Conservation (phyloP, 306 rosid species). For the Begonia loranthoides region DNA sequence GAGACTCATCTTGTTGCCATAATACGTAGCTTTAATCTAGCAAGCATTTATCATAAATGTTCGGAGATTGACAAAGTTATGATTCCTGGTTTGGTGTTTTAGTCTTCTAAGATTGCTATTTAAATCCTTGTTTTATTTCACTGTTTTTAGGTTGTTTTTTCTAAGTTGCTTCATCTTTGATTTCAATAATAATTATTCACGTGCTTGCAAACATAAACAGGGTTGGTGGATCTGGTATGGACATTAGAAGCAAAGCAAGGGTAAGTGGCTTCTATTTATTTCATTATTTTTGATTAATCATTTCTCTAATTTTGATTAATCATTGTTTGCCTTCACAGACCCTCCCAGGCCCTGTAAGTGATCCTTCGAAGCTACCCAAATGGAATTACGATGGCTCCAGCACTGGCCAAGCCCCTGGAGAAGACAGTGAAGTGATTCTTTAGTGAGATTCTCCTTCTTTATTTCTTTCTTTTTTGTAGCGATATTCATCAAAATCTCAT, state of each 20-base stretch:
- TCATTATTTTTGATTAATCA: not conserved
- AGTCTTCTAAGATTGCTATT: too few species aligned
- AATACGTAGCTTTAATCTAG: too few species aligned
- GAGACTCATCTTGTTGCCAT: too few species aligned
- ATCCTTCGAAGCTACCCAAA: slow-evolving; percentile 51
- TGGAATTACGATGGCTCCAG: slow-evolving; percentile 68
- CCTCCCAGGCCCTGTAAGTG: slow-evolving; percentile 30
- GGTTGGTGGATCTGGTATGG: slow-evolving; percentile 96
- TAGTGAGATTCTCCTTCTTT: slow-evolving; percentile 14
- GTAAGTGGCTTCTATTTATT: slow-evolving; percentile 14
- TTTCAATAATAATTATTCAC: too few species aligned
- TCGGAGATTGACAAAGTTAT: too few species aligned
- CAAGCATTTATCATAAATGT: too few species aligned
- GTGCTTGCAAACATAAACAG: slow-evolving; percentile 25
- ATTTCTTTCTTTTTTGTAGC: not conserved
- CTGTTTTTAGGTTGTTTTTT: too few species aligned
- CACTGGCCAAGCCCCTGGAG: slow-evolving; percentile 60
- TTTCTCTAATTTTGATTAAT: not conserved
- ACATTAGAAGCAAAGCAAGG: slow-evolving; percentile 88
- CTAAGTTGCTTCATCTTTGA: too few species aligned
- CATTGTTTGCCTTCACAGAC: slow-evolving; percentile 15
- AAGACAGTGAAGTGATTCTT: slow-evolving; percentile 54
- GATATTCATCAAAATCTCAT: not conserved
- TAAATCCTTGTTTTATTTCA: not conserved
- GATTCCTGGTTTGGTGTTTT: too few species aligned